phyloP scores from a whole-genome alignment of 352 stramenopile genomes.

The Pythium plurisporium region DNA sequence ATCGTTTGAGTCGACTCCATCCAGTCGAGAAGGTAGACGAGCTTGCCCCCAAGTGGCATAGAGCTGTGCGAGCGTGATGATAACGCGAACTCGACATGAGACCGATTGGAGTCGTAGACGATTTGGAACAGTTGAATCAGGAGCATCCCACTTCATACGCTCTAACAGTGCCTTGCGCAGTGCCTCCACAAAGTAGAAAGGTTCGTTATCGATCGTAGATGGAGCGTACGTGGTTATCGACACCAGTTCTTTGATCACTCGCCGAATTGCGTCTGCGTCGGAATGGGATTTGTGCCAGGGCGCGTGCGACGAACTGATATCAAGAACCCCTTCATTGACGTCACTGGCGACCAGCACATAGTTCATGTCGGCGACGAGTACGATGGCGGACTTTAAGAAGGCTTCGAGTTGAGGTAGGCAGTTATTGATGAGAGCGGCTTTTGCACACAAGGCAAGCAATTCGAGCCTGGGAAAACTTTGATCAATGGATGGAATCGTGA shows the following conservation, averaged over 20 bases:
- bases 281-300: no score
- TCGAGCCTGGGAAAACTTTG: slow-evolving; percentile 47
- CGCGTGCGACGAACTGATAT: background rate
- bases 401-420: slow-evolving; percentile 87
- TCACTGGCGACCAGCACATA: slow-evolving; percentile 5
- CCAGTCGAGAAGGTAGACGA: slow-evolving; percentile 29
- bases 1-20: slow-evolving; percentile 80
- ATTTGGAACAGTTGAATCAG: background rate
- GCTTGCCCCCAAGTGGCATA: slow-evolving; percentile 60
- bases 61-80: slow-evolving; percentile 45
- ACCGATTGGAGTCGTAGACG: slow-evolving; percentile 15
- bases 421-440: slow-evolving; percentile 61
- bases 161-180: slow-evolving; percentile 67
- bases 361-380: slow-evolving; percentile 71
- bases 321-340: background rate
- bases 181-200: slow-evolving; percentile 85
- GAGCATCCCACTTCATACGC: slow-evolving; percentile 30
- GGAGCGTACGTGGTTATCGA: slow-evolving; percentile 70
- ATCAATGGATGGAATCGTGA: slow-evolving; percentile 85
- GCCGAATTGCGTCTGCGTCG: slow-evolving; percentile 8
- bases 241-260: slow-evolving; percentile 45
- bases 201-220: slow-evolving; percentile 69
- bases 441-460: slow-evolving; percentile 58
- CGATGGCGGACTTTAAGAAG: slow-evolving; percentile 75
- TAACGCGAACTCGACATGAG: slow-evolving; percentile 31